A percentile compares a stretch with the other conserved stretches of the same genome.
These are phyloP conservation scores for Oryza meyeriana DNA, from an alignment of 176 grass and related monocot species.

Conservation along the genomic window DNA sequence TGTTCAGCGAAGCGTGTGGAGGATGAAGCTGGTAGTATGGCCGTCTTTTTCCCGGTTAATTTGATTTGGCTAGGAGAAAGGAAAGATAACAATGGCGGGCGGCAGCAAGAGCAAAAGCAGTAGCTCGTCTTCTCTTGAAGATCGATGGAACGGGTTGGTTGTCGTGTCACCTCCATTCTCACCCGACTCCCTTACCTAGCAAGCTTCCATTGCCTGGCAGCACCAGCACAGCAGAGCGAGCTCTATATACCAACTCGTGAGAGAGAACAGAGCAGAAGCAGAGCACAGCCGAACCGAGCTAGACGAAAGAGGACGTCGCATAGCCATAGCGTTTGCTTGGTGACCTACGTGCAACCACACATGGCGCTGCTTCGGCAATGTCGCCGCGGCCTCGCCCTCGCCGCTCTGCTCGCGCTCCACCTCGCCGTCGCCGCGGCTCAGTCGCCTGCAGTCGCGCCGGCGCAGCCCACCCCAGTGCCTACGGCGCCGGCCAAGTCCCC, in stretches of 20 bases:
- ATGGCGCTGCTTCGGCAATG: slow-evolving; percentile 32
- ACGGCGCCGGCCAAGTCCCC: background rate
- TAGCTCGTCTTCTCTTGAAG: background rate
- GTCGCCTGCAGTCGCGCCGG: background rate
- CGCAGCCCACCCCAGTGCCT: background rate
- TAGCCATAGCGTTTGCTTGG: background rate
- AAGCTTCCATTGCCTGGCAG: background rate
- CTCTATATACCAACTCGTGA: background rate
- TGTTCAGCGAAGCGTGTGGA: too few relatives aligned
- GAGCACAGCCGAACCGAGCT: background rate
- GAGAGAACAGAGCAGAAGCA: background rate
- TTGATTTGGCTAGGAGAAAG: too few relatives aligned
- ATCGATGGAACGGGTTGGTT: background rate
- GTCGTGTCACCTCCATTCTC: background rate
- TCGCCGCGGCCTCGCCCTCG: background rate
- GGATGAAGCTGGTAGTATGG: too few relatives aligned
- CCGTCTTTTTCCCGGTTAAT: too few relatives aligned
- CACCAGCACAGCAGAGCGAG: background rate
- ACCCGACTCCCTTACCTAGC: background rate
- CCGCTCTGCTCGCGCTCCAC: slow-evolving; percentile 12
- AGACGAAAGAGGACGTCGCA: background rate
- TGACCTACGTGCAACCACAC: background rate
- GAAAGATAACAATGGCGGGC: background rate
- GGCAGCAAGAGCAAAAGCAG: background rate
- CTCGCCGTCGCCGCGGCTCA: slow-evolving; percentile 4